These are phyloP conservation scores for Infundibulicybe gibba DNA, from an alignment of 768 basidiomycete species.

Conservation along the genomic window DNA sequence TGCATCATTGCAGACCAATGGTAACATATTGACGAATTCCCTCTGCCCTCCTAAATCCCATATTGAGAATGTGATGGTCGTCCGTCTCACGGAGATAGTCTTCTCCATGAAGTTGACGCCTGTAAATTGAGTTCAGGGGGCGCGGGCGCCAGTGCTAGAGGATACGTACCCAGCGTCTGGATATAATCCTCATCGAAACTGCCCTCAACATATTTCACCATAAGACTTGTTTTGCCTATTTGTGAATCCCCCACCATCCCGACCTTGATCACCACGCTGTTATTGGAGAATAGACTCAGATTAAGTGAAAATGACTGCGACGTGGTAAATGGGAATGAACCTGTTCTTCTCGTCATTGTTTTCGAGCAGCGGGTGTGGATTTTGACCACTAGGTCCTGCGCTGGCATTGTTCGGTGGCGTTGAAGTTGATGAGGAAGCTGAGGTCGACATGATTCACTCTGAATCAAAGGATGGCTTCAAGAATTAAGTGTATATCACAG, in stretches of 20 bases:
- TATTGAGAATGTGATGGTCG: conserved; percentile 99
- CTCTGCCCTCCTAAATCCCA: conserved; percentile 98
- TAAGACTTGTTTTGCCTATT: conserved; percentile 98
- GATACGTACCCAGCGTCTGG: conserved; percentile 86
- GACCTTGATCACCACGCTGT: conserved; percentile 95
- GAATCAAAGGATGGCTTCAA: conserved; percentile 11
- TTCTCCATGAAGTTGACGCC: conserved; percentile 99
- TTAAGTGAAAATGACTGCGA: conserved; percentile 2
- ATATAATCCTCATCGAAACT: conserved; percentile 99
- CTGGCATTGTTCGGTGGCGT: conserved; percentile 32
- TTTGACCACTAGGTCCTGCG: conserved; percentile 52
- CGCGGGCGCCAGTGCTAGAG: not conserved
- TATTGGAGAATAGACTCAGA: not conserved
- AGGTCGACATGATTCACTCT: conserved; percentile 40
- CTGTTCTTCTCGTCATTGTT: conserved; percentile 78
- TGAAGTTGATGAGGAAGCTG: conserved; percentile 47
- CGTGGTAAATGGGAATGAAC: conserved; percentile 21
- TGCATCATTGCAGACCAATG: conserved; percentile 98
- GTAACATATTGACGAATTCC: conserved; percentile 99
- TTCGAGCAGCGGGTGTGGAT: conserved; percentile 43
- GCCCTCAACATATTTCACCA: conserved; percentile 99
- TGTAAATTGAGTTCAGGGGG: conserved; percentile 10
- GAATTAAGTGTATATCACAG: conserved; percentile 11
- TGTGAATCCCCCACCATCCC: conserved; percentile 99
- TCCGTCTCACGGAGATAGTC: conserved; percentile 96